Base-by-base conservation (phyloP, 2,329 filamentous ascomycete species). In the Sclerotinia sclerotiorum region DNA sequence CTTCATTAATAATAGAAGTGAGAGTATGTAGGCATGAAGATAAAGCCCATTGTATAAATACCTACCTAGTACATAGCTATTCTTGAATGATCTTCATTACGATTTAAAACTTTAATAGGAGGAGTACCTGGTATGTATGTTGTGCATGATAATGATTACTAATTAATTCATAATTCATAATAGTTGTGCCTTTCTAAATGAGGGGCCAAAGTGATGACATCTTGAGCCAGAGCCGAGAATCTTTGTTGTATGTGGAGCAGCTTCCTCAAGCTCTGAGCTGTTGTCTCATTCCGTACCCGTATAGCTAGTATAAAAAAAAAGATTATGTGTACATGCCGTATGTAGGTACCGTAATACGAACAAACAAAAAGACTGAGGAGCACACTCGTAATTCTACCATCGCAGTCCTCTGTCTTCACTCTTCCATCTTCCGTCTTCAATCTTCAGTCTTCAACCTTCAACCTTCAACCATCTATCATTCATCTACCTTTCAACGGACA, bases 211-310 rank as follows among this genome's bases (percentile, higher is more conserved):
- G 11, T 44, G 39, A 58, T 58, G 42, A 60, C 57, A 19, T 61
- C 57, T 46, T 32, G 29, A 48, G 19, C 42, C 24, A 15, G 42
- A 48, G 19, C 42, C 19, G 46, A n/a, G 56, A 60, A 60, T 60
- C 39, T 21, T 21, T 60, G 56, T 51, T 51, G 39, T 3, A 42
- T 42, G 39, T 42, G 39, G 39, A 42, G 39, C 21, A 46, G 24
- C 39, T 44, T n/a, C 39, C 46, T 17, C 32, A 21, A 56, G 19
- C 19, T 56, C 54, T 35, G 54, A 56, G 55, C 55, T 58, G 55
- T 42, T n/a, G 48, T 51, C 11, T 21, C 15, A 48, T 21, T 48
- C 46, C 54, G 32, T 48, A 48, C 21, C 17, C 54, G 54, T 56
- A 24, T 56, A 32, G 24, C 55, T 19, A n/a, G 55, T 35, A 57